A percentile compares a stretch with the other conserved stretches of the same genome.
Conservation (phyloP, 768 basidiomycete species). For the Neoboletus brunneissimus region DNA sequence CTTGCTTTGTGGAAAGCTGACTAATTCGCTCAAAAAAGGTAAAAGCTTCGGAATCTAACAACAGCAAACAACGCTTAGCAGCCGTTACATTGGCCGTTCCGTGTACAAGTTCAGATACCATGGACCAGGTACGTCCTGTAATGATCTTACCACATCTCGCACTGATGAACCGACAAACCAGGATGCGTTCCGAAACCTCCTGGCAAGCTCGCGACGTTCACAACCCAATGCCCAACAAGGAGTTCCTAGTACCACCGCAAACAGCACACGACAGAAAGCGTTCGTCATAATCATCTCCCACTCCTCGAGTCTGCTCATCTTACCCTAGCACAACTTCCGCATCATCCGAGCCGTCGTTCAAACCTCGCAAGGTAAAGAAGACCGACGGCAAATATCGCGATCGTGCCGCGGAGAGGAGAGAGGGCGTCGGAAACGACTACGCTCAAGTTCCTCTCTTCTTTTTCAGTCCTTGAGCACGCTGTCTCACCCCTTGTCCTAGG, state of each 20-base stretch:
- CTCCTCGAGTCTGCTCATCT: neutral
- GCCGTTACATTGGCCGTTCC: neutral
- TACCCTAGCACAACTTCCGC: conserved; percentile 45
- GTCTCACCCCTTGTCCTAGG: conserved; percentile 37
- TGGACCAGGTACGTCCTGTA: conserved; percentile 28
- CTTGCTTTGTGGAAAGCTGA: conserved; percentile 1
- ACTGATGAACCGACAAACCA: conserved; percentile 22
- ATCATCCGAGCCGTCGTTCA: conserved; percentile 64
- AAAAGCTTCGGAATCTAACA: conserved; percentile 29
- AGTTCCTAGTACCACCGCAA: neutral
- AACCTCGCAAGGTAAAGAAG: conserved; percentile 79
- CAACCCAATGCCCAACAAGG: conserved; percentile 12
- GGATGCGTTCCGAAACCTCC: conserved; percentile 60
- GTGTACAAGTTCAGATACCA: conserved; percentile 4
- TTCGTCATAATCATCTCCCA: conserved; percentile 8
- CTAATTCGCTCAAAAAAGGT: conserved; percentile 5
- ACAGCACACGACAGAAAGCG: conserved; percentile 10
- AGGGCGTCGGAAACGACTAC: conserved; percentile 67
- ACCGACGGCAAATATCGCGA: conserved; percentile 61
- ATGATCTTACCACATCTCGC: neutral
- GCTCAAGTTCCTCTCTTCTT: conserved; percentile 50
- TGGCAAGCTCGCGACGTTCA: conserved; percentile 35
- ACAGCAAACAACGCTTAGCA: conserved; percentile 25
- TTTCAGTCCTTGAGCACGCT: neutral
- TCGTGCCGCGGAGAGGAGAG: conserved; percentile 70